Evolutionary conservation across 23 red algal genomes (phyloP), one percentile per base, ranked within the genome.

Genomic region (Chondrus crispus): DNA sequence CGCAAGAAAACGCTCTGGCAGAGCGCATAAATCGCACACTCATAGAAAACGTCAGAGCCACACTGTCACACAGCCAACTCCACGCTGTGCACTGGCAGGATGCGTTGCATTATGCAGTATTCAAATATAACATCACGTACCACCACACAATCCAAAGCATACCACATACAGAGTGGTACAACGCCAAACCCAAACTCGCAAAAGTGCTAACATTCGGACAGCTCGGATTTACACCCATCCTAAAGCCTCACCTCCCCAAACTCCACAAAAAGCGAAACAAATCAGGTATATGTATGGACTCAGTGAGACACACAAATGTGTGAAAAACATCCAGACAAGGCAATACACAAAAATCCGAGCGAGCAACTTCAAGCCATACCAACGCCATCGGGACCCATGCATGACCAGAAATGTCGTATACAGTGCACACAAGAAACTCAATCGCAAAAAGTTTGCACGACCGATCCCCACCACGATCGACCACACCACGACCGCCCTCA

Each of bases 341-440:
- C 2, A 24, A 9, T 76, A 74, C 45, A 44, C 57, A 19, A 43
- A 53, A 33, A 62, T 77, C 8, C 35, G 84, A 60, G 66, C 64
- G 22, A 43, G 18, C 1, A 68, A 88, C 49, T 88, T 88, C 40
- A 2, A 88, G 12, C 84, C 84, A 38, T 74, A 75, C 29, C 66
- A 88, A 28, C n/a, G 43, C 37, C 14, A 52, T 8, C 39, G 13
- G 43, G 83, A 87, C 11, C 83, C 83, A 10, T 30, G 62, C n/a
- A n/a, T n/a, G n/a, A n/a, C n/a, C n/a, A n/a, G n/a, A 7, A 13
- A n/a, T n/a, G n/a, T n/a, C 58, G 58, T 32, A n/a, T 8, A 64
- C 24, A 64, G 58, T 30, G 58, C 26, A n/a, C 24, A 64, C 58
- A n/a, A n/a, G 35, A 32, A 64, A n/a, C 6, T n/a, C 58, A n/a